Evolutionary conservation across 768 basidiomycete genomes (phyloP).

Genomic region (Pisolithus sp.): DNA sequence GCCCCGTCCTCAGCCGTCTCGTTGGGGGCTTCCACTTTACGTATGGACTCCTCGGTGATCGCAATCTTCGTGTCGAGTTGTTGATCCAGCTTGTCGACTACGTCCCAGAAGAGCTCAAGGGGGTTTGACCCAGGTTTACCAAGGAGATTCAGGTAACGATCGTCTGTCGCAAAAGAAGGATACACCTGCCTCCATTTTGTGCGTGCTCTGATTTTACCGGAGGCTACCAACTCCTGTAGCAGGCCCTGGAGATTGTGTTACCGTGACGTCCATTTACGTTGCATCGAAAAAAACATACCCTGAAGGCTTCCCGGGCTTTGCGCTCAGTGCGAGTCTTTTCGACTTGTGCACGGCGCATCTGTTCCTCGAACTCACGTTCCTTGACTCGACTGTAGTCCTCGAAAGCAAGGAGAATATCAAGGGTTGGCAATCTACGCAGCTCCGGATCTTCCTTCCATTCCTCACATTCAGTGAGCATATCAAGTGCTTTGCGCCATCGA

Average conservation of each 20-base stretch:
- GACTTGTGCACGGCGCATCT: constrained; percentile 70
- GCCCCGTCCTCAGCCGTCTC: constrained; percentile 25
- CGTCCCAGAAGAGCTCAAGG: constrained; percentile 94
- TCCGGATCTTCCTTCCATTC: constrained; percentile 76
- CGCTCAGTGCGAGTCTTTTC: constrained; percentile 81
- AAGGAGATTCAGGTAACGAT: constrained; percentile 80
- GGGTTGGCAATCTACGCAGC: constrained; percentile 74
- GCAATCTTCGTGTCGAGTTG: constrained; percentile 73
- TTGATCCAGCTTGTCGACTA: constrained; percentile 82
- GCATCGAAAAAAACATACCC: constrained; percentile 38
- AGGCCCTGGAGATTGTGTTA: constrained; percentile 43
- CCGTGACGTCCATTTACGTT: background rate
- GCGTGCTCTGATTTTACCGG: constrained; percentile 67
- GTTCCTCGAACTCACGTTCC: constrained; percentile 88
- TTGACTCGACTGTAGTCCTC: constrained; percentile 90
- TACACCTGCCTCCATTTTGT: constrained; percentile 92
- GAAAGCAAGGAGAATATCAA: constrained; percentile 89
- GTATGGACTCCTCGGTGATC: constrained; percentile 57
- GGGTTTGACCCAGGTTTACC: constrained; percentile 94
- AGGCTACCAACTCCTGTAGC: constrained; percentile 59
- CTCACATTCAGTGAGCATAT: constrained; percentile 65
- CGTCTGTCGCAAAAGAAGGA: constrained; percentile 66
- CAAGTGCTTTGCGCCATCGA: constrained; percentile 83
- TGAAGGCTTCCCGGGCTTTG: constrained; percentile 89
- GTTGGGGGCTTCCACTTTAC: constrained; percentile 31